phyloP scores from a whole-genome alignment of 805 yeast species.

The Henningerozyma blattae region DNA sequence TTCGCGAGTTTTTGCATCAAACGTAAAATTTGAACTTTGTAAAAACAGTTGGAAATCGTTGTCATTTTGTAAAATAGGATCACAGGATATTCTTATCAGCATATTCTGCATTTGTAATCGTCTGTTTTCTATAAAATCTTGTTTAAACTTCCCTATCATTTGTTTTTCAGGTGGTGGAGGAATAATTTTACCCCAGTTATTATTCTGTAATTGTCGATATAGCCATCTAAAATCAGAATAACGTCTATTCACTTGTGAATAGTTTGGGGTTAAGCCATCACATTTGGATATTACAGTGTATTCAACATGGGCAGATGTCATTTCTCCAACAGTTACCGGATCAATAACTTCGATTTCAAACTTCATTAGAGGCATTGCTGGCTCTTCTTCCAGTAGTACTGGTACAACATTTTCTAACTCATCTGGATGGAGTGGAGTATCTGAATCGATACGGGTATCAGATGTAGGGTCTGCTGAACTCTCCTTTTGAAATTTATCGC shows the following conservation, averaged over 20 bases:
- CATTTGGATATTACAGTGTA: slow-evolving; percentile 64
- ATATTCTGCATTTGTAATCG: slow-evolving; percentile 65
- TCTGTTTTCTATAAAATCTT: slow-evolving; percentile 79
- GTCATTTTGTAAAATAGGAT: slow-evolving; percentile 48
- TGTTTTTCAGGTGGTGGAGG: slow-evolving; percentile 97
- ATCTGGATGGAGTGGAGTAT: too few species aligned
- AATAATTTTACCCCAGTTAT: slow-evolving; percentile 77
- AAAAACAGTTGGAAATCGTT: slow-evolving; percentile 66
- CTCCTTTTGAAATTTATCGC: neutral
- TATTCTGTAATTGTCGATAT: slow-evolving; percentile 70
- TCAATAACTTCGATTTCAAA: slow-evolving; percentile 73
- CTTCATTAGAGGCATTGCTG: slow-evolving; percentile 5
- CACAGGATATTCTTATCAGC: slow-evolving; percentile 56
- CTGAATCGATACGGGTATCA: too few species aligned
- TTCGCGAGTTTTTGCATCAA: slow-evolving; percentile 62
- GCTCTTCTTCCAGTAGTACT: slow-evolving; percentile 7
- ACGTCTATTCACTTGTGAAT: slow-evolving; percentile 58
- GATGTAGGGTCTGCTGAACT: too few species aligned
- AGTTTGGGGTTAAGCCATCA: slow-evolving; percentile 24
- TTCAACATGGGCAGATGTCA: slow-evolving; percentile 79
- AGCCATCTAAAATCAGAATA: slow-evolving; percentile 90
- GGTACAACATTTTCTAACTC: slow-evolving; percentile 1
- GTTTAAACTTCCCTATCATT: slow-evolving; percentile 81
- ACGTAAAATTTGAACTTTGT: slow-evolving; percentile 53
- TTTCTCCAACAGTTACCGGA: slow-evolving; percentile 84